Base-by-base conservation (phyloP, 2,329 filamentous ascomycete species). In the Colletotrichum cereale region DNA sequence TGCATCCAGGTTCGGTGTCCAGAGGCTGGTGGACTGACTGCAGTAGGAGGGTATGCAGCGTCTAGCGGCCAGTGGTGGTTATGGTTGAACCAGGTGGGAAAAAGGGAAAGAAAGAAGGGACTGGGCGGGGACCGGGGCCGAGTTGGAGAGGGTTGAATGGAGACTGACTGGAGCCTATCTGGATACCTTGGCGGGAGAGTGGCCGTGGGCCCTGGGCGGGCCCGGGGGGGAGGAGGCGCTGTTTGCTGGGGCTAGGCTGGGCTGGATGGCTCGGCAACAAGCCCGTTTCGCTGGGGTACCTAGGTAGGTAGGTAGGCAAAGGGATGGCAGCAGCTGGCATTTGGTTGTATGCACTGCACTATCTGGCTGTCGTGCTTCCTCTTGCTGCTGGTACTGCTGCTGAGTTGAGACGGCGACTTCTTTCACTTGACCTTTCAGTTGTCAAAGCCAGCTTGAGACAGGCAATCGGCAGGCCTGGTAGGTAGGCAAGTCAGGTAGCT, bases 211-310 rank as follows among this genome's bases (percentile, higher is more conserved):
- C 66, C 47, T 48, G 31, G 31, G 31, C 5, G 50, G 47, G 55
- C 47, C 40, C 50, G 34, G 52, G 18, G 21, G 11, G 42, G 42
- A 11, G 36, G 36, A 38, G 10, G 26, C 36, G 44, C 47, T 42
- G 44, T n/a, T 38, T 52, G 53, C 52, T 44, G n/a, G 18, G 26
- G 36, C 36, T 29, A 31, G 60, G 24, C 29, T 50, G 57, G 58
- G 56, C 48, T 56, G 67, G 56, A 62, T 44, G 65, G 53, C 52
- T 72, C 69, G 69, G 69, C 69, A 72, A 65, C 58, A 64, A 72
- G 66, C 47, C 69, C 66, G 69, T 64, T 60, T 42, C 47, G 66
- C 66, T 69, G 64, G 64, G 66, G 38, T n/a, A n/a, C n/a, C n/a
- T n/a, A n/a, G n/a, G n/a, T n/a, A n/a, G n/a, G n/a, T n/a, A n/a